A percentile compares a stretch with the other conserved stretches of the same genome.
These are phyloP conservation scores for Penicillium longicatenatum DNA, from an alignment of 495 filamentous ascomycete genomes.

Conservation along the genomic window DNA sequence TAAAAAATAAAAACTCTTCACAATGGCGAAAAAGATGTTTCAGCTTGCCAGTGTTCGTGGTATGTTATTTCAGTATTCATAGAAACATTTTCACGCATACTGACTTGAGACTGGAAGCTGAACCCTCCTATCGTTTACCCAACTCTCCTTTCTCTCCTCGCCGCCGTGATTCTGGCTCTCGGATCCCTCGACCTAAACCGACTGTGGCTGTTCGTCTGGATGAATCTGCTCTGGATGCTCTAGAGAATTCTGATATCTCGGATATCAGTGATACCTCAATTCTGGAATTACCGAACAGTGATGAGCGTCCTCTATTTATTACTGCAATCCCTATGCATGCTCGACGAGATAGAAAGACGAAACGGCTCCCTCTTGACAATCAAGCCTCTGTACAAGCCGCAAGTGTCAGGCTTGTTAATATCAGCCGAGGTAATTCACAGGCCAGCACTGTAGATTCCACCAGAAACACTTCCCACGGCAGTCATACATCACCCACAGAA, in stretches of 20 bases:
- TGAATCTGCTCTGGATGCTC: not conserved
- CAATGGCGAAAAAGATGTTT: not conserved
- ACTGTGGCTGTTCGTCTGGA: not conserved
- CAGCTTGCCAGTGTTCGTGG: not conserved
- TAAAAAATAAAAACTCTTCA: too few relatives aligned
- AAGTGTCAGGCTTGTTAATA: not conserved
- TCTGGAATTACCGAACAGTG: conserved; percentile 15
- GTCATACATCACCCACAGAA: not conserved
- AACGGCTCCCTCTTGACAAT: too few relatives aligned
- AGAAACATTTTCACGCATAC: not conserved
- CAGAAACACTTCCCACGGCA: not conserved
- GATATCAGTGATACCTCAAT: not conserved
- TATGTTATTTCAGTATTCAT: not conserved
- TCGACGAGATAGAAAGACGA: too few relatives aligned
- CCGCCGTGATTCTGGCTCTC: not conserved
- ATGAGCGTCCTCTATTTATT: too few relatives aligned
- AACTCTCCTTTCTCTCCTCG: not conserved
- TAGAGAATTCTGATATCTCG: not conserved
- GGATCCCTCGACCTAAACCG: not conserved
- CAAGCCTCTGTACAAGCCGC: not conserved
- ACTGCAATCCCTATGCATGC: not conserved
- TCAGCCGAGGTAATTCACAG: not conserved
- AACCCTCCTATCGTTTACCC: not conserved
- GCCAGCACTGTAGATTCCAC: not conserved
- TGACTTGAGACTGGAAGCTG: not conserved